phyloP scores from a whole-genome alignment of 495 filamentous ascomycete species.

The Evansstolkia leycettana region DNA sequence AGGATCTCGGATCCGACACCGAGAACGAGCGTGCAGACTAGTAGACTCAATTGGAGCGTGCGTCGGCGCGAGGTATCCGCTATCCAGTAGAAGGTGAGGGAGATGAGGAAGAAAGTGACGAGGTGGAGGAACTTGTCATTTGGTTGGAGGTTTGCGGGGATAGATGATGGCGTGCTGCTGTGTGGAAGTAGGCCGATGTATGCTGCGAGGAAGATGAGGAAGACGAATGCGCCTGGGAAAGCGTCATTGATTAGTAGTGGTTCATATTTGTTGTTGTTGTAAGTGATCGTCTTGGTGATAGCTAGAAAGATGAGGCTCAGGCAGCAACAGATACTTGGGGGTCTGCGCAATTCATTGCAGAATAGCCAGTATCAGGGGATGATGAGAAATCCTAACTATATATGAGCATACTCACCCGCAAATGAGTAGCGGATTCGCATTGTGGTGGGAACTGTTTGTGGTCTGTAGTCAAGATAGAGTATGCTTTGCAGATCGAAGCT shows the following conservation, averaged over 20 bases:
- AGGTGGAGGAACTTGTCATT: slow-evolving; percentile 91
- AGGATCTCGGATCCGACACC: slow-evolving; percentile 78
- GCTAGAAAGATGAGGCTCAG: too few relatives aligned
- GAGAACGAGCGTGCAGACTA: slow-evolving; percentile 60
- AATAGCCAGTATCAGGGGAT: too few relatives aligned
- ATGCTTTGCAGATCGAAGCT: too few relatives aligned
- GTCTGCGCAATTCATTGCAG: too few relatives aligned
- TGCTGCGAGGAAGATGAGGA: slow-evolving; percentile 60
- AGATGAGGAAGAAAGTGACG: slow-evolving; percentile 80
- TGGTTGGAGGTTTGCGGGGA: slow-evolving; percentile 50
- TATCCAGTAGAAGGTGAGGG: slow-evolving; percentile 90
- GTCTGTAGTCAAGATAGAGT: too few relatives aligned
- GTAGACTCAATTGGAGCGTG: slow-evolving; percentile 70
- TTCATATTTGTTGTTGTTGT: too few relatives aligned
- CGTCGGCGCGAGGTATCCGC: slow-evolving; percentile 80
- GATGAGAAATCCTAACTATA: background rate
- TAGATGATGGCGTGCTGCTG: slow-evolving; percentile 44
- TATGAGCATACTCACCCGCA: slow-evolving; percentile 40
- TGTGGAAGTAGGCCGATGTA: slow-evolving; percentile 64
- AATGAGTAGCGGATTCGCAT: slow-evolving; percentile 68
- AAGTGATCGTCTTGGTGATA: too few relatives aligned
- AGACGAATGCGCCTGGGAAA: slow-evolving; percentile 56
- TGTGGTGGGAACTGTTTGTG: slow-evolving; percentile 15
- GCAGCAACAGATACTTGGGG: too few relatives aligned
- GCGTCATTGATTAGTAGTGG: too few relatives aligned